phyloP scores from a whole-genome alignment of 1,139 yeast genomes.

The Meyerozyma athensensis region DNA sequence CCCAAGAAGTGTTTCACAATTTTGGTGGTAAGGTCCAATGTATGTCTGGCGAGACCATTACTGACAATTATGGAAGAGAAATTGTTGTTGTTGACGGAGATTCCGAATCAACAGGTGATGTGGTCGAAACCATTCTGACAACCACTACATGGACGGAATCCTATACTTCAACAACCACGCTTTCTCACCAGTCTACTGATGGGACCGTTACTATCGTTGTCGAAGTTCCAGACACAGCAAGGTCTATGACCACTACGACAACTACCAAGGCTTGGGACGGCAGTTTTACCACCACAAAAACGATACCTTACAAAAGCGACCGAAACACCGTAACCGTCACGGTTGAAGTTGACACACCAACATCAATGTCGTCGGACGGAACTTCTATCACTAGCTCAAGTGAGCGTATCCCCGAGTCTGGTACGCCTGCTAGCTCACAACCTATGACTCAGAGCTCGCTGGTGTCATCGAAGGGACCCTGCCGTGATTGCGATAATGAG shows the following conservation, averaged over 20 bases:
- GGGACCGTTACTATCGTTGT: conserved; percentile 10
- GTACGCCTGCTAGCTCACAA: no score
- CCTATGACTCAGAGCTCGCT: no score
- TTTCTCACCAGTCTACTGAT: conserved; percentile 4
- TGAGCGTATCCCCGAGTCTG: no score
- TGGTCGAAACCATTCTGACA: conserved; percentile 5
- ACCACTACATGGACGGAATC: conserved; percentile 7
- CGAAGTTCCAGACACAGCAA: conserved; percentile 5
- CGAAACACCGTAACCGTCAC: background rate
- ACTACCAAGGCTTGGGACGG: conserved; percentile 6
- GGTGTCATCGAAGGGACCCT: no score
- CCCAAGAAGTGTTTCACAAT: conserved; percentile 10
- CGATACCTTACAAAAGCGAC: conserved; percentile 4
- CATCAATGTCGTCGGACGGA: background rate
- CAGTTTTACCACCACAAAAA: conserved; percentile 4
- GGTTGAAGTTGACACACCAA: background rate
- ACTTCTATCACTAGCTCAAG: background rate
- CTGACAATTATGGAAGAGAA: conserved; percentile 8
- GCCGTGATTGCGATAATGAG: background rate
- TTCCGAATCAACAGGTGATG: conserved; percentile 7
- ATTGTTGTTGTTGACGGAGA: conserved; percentile 12
- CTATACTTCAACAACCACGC: conserved; percentile 1
- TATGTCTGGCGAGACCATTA: conserved; percentile 11
- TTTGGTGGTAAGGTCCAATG: conserved; percentile 14
- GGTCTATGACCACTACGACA: conserved; percentile 7